Evolutionary conservation across 805 yeast genomes (phyloP).

Genomic region (Sugiyamaella qingdaonensis): DNA sequence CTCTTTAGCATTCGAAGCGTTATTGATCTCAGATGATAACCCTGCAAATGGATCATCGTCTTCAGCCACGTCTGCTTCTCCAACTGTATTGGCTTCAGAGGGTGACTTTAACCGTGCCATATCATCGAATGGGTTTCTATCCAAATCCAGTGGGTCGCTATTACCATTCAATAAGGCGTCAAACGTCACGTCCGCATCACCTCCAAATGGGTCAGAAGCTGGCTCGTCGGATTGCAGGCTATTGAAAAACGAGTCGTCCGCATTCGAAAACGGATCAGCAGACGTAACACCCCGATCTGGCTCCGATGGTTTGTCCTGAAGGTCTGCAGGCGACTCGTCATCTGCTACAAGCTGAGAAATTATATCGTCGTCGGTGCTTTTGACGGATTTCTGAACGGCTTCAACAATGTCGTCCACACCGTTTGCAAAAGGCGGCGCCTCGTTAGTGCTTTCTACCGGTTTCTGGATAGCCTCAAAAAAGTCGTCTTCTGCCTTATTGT

Average conservation of each 20-base stretch:
- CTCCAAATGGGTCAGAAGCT: not conserved
- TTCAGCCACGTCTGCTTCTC: too few species aligned
- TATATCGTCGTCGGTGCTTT: not conserved
- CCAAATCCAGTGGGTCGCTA: not conserved
- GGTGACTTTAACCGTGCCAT: not conserved
- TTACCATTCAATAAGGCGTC: not conserved
- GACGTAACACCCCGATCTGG: not conserved
- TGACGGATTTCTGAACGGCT: too few species aligned
- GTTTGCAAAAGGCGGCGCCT: too few species aligned
- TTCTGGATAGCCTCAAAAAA: too few species aligned
- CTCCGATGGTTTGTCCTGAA: not conserved
- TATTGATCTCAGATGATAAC: not conserved
- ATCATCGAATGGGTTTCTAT: conserved; percentile 4
- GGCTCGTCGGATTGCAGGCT: not conserved
- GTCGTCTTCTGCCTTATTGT: too few species aligned
- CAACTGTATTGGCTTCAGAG: not conserved
- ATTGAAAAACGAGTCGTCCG: not conserved
- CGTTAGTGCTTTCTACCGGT: too few species aligned
- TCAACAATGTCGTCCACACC: too few species aligned
- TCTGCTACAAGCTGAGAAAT: not conserved
- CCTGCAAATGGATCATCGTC: conserved; percentile 5
- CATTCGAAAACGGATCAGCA: not conserved
- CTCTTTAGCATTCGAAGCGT: not conserved
- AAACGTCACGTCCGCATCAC: not conserved
- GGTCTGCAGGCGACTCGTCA: not conserved